Evolutionary conservation across 73 alveolate species (phyloP).

Genomic region (Paramecium caudatum): DNA sequence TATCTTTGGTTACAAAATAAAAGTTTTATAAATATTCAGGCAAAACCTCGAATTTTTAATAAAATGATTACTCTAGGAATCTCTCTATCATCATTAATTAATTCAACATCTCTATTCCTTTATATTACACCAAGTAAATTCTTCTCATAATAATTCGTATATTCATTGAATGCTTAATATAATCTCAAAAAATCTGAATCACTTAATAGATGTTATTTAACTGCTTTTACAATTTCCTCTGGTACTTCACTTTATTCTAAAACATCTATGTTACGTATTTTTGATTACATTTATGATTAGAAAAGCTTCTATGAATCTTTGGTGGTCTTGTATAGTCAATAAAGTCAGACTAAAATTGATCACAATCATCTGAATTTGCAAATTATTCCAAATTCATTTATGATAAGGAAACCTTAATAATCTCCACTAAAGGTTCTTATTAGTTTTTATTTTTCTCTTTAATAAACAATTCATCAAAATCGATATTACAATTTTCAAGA

Average conservation of each 20-base stretch:
- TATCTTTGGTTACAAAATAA: not conserved
- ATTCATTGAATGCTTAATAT: not conserved
- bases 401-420: conserved; percentile 29
- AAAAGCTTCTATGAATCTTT: conserved; percentile 26
- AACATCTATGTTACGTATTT: not conserved
- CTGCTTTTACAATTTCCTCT: conserved; percentile 33
- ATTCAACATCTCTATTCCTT: conserved; percentile 26
- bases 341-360: not conserved
- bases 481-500: conserved; percentile 12
- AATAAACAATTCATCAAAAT: conserved; percentile 36
- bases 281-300: conserved; percentile 16
- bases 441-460: conserved; percentile 22
- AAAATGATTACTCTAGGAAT: not conserved
- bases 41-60: not conserved
- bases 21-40: conserved; percentile 47
- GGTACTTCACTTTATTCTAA: conserved; percentile 55
- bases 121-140: not conserved
- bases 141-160: conserved; percentile 17
- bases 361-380: not conserved
- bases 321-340: conserved; percentile 42
- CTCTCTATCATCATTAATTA: conserved; percentile 38
- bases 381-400: conserved; percentile 16
- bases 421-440: conserved; percentile 10
- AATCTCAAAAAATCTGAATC: not conserved
- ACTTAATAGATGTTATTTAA: not conserved